These are phyloP conservation scores for Theileria orientalis DNA, from an alignment of 169 alveolate species.

Conservation along the genomic window DNA sequence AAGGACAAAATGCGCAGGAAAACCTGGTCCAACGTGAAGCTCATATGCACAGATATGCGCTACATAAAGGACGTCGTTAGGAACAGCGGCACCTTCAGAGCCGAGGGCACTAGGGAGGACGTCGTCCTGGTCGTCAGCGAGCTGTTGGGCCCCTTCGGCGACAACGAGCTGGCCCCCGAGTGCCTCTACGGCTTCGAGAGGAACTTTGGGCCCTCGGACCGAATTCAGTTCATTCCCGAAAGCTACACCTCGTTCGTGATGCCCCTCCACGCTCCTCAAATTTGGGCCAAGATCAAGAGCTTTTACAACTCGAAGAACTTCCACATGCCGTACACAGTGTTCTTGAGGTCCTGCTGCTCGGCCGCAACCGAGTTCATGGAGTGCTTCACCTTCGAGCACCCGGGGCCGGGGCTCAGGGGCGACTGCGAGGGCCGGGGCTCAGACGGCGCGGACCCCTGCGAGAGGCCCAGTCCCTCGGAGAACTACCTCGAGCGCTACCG, in stretches of 20 bases:
- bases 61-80: neutral
- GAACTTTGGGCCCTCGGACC: slow-evolving; percentile 27
- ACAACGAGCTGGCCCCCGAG: slow-evolving; percentile 78
- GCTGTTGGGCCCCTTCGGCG: slow-evolving; percentile 77
- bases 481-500: slow-evolving; percentile 64
- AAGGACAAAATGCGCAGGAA: slow-evolving; percentile 44
- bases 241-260: slow-evolving; percentile 66
- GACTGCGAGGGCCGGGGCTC: neutral
- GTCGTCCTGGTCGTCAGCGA: slow-evolving; percentile 73
- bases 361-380: slow-evolving; percentile 47
- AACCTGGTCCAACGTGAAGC: slow-evolving; percentile 69
- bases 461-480: slow-evolving; percentile 18
- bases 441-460: slow-evolving; percentile 16
- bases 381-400: slow-evolving; percentile 65
- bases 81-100: neutral
- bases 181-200: slow-evolving; percentile 73
- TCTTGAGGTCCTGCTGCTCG: slow-evolving; percentile 45
- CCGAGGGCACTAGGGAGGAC: too few relatives aligned
- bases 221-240: slow-evolving; percentile 65
- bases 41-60: slow-evolving; percentile 75
- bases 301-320: slow-evolving; percentile 13
- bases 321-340: slow-evolving; percentile 57
- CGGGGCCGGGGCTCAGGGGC: slow-evolving; percentile 16
- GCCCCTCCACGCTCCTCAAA: slow-evolving; percentile 73
- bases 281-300: slow-evolving; percentile 60